A percentile compares a stretch with the other conserved stretches of the same genome.
Conservation (phyloP, 345 rosid species). For the Brassica napus region Da-Ae NC_063445.1:55968501-55969000, state of each 20-base stretch:
- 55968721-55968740: constrained; percentile 64
- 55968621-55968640: constrained; percentile 78
- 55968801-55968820: not conserved
- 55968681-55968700: constrained; percentile 82
- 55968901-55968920: constrained; percentile 75
- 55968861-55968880: constrained; percentile 81
- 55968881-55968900: constrained; percentile 79
- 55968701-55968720: constrained; percentile 73
- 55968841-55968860: constrained; percentile 51
- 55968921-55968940: constrained; percentile 70
- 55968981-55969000: constrained; percentile 66
- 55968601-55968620: constrained; percentile 27
- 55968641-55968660: constrained; percentile 65
- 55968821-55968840: not conserved
- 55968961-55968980: constrained; percentile 84
- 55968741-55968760: constrained; percentile 64
- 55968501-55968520: constrained; percentile 70
- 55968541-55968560: constrained; percentile 17
- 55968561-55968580: not conserved
- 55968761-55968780: constrained; percentile 80
- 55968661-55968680: constrained; percentile 57
- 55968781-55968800: not conserved
- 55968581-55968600: not conserved
- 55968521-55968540: constrained; percentile 92
- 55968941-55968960: constrained; percentile 83